Base-by-base conservation (phyloP, 108 stramenopile species). In the Fistulifera pelliculosa region DNA sequence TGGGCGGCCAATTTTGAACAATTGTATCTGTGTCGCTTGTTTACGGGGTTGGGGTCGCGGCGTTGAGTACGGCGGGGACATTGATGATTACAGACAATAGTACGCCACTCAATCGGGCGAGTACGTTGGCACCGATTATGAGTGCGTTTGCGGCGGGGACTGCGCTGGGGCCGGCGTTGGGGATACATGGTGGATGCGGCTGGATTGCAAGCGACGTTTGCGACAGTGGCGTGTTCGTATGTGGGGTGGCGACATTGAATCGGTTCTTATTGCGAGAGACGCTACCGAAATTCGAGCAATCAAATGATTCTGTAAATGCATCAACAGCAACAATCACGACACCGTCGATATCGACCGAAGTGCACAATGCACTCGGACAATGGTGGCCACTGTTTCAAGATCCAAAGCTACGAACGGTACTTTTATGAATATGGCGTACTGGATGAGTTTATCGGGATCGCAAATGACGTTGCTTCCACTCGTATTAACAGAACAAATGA, bases 381-480 rank as follows among this genome's bases (percentile, higher is more conserved):
- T 88, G 85, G 85, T 51, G 57, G 14, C 82, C 79, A 1, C 65
- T 90, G 1, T 47, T 83, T 14, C 52, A 60, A 10, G 45, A 83
- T 53, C 24, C 50, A 7, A 61, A 54, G 3, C 60, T 90, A 21
- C 79, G 85, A 49, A 80, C 77, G 28, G 69, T 85, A 7, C 71
- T 84, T 41, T 73, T 88, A 80, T 91, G 72, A 94, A 94, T 64
- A 81, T 72, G 10, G 76, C 83, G 49, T 94, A 94, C 58, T 83
- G 90, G 83, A 49, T 83, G 11, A 79, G 79, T 18, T 66, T 94
- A 41, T 68, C 81, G 0, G 93, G 89, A 21, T 48, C 74, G 0
- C 84, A 91, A 64, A 87, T 94, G 89, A 91, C 89, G 13, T 41
- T 92, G 28, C 58, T 94, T 28, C 93, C 93, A 0, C 62, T 94